Evolutionary conservation across 2,329 filamentous ascomycete species (phyloP), one percentile per base, ranked within the genome.

Genomic region (Aulographum hederae): DNA sequence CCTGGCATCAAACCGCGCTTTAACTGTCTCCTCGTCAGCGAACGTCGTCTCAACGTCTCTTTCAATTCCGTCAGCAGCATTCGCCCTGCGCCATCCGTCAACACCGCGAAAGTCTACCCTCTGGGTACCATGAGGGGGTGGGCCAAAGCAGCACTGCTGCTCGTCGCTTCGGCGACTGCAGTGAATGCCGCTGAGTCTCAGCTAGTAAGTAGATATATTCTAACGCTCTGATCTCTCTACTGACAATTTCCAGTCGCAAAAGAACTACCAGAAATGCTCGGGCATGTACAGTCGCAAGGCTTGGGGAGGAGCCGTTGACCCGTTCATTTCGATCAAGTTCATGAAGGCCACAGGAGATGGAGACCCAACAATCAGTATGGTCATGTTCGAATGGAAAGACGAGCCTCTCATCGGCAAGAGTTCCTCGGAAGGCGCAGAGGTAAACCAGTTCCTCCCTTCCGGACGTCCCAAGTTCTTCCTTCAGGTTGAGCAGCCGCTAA

Each of bases 351-450:
- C 57, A 47, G 63, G 57, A 51, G 53, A 68, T 45, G 58, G 67
- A 35, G 78, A 92, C 50, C 77, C 79, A 4, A 62, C 81, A 27
- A 76, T 84, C 40, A 91, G 82, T 52, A 57, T 94, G 43, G 65
- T 93, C 32, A 76, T 98, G 39, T 98, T 93, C 52, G 86, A 98
- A 56, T 98, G 85, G 81, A 73, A 68, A 42, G 89, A 98, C 48
- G 73, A 78, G 48, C 58, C 70, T 32, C 63, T 86, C 34, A 73
- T 98, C 40, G 85, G 86, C 27, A 65, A 78, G 36, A 65, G 66
- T 21, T 60, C 69, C 31, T 61, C 62, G 18, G 54, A 64, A 12
- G n/a, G 27, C 12, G 21, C 8, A 25, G 21, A 25, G 21, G 21
- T 25, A 25, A 8, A 25, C 8, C 21, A 8, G 21, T 8, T 25